Evolutionary conservation across 2,329 filamentous ascomycete species (phyloP).

Genomic region (Teratosphaeria gauchensis): DNA sequence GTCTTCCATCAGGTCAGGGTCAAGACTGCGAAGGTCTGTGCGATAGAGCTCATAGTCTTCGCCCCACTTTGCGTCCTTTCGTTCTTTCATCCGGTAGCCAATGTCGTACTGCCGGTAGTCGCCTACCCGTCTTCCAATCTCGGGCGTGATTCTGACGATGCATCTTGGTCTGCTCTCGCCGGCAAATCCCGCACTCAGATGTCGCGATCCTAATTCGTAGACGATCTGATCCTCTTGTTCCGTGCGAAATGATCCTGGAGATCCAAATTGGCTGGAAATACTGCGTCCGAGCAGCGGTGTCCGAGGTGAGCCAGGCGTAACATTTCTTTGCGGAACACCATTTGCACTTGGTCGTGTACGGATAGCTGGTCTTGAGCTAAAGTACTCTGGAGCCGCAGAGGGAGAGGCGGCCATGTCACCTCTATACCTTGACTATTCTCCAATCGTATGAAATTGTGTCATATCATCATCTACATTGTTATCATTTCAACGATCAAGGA

Average conservation of each 20-base stretch:
- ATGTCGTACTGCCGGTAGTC: conserved; percentile 55
- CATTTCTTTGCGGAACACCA: background rate
- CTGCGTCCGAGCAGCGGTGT: conserved; percentile 52
- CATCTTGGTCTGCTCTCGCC: conserved; percentile 70
- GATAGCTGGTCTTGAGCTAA: conserved; percentile 6
- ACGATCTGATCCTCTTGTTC: conserved; percentile 78
- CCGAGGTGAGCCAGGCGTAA: conserved; percentile 30
- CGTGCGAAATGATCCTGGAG: conserved; percentile 46
- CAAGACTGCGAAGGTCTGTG: conserved; percentile 60
- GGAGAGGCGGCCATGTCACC: background rate
- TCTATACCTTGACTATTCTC: background rate
- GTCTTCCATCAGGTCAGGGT: conserved; percentile 74
- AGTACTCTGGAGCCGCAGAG: conserved; percentile 10
- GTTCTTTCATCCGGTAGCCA: conserved; percentile 2
- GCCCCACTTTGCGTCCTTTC: conserved; percentile 48
- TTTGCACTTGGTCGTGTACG: conserved; percentile 12
- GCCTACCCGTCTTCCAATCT: conserved; percentile 65
- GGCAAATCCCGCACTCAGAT: conserved; percentile 73
- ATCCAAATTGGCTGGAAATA: conserved; percentile 50
- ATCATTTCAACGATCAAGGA: background rate
- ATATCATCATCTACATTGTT: background rate
- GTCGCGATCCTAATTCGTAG: conserved; percentile 71
- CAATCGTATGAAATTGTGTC: background rate
- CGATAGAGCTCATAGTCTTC: conserved; percentile 66
- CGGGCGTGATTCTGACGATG: conserved; percentile 60